Evolutionary conservation across 129 eudicot species (phyloP), one percentile per base, ranked within the genome.

Genomic region (Escallonia herrerae): DNA sequence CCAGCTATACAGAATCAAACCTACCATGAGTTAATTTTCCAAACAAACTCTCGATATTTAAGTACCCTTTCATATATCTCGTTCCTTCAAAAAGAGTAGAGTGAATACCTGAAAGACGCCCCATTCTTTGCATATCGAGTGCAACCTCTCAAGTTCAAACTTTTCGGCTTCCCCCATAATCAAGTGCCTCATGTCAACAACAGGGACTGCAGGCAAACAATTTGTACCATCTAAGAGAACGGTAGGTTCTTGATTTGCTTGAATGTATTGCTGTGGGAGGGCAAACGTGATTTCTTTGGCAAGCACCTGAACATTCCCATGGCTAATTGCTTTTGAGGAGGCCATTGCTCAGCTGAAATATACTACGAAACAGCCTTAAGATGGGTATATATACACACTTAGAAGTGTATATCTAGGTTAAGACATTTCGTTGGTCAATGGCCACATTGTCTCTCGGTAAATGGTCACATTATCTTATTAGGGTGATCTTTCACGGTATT

Each of bases 81-180:
- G n/a, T n/a, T n/a, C n/a, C n/a, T n/a, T 46, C 56, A 12, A 51
- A n/a, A n/a, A n/a, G n/a, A n/a, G n/a, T n/a, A n/a, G n/a, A n/a
- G n/a, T n/a, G n/a, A n/a, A 12, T 7, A n/a, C 87, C 80, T 78
- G 87, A 81, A 84, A 84, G 43, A 84, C 68, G 61, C 91, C 91
- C 91, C 87, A 84, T 52, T 78, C 84, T 70, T 58, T 68, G 80
- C 86, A 84, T 64, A 78, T 58, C 0, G 74, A 57, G 55, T 77
- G 86, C 22, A 84, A 62, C 44, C 78, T 61, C 37, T 77, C 41
- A 3, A 80, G 63, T 33, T 73, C 63, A n/a, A 44, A 48, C 42
- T 33, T 7, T 6, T 37, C 44, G 45, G 59, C 68, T 56, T 46
- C 68, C 43, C 56, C 71, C 4, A 37, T n/a, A 52, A 65, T 66